These are phyloP conservation scores for Cryptosporidium parvum DNA, from an alignment of 169 alveolate genomes.

Conservation along the genomic window DNA sequence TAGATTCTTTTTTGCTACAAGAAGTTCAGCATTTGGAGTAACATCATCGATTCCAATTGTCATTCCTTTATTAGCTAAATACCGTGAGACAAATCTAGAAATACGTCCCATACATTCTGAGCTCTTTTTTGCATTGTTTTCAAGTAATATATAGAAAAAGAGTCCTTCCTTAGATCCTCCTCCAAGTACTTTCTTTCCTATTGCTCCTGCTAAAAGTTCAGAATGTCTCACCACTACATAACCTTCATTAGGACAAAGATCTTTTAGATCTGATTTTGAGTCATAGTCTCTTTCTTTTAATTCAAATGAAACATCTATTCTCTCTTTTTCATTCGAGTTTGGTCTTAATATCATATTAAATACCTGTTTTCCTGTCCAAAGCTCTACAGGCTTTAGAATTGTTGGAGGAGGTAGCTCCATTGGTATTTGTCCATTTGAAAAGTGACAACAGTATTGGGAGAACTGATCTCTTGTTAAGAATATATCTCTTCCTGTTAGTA, in stretches of 20 bases:
- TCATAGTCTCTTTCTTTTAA: constrained; percentile 90
- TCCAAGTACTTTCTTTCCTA: constrained; percentile 91
- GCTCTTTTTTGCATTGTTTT: constrained; percentile 91
- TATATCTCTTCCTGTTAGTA: constrained; percentile 95
- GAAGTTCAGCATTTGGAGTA: constrained; percentile 86
- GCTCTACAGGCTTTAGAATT: constrained; percentile 93
- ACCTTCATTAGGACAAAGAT: constrained; percentile 94
- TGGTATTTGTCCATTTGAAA: constrained; percentile 90
- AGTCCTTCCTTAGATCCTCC: constrained; percentile 93
- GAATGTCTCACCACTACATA: constrained; percentile 94
- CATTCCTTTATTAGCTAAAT: constrained; percentile 96
- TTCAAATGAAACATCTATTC: constrained; percentile 89
- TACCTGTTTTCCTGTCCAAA: constrained; percentile 99
- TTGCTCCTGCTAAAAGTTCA: constrained; percentile 95
- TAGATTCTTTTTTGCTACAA: constrained; percentile 81
- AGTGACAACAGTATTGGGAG: constrained; percentile 91
- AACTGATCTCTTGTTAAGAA: constrained; percentile 93
- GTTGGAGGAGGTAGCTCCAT: constrained; percentile 95
- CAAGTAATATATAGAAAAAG: constrained; percentile 92
- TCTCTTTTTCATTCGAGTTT: constrained; percentile 83
- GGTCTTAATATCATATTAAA: constrained; percentile 94
- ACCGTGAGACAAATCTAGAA: constrained; percentile 95
- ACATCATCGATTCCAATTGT: constrained; percentile 99
- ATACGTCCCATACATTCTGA: constrained; percentile 96
- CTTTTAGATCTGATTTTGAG: constrained; percentile 79